phyloP scores from a whole-genome alignment of 2,329 filamentous ascomycete species.

The Coniochaeta sp. region DNA sequence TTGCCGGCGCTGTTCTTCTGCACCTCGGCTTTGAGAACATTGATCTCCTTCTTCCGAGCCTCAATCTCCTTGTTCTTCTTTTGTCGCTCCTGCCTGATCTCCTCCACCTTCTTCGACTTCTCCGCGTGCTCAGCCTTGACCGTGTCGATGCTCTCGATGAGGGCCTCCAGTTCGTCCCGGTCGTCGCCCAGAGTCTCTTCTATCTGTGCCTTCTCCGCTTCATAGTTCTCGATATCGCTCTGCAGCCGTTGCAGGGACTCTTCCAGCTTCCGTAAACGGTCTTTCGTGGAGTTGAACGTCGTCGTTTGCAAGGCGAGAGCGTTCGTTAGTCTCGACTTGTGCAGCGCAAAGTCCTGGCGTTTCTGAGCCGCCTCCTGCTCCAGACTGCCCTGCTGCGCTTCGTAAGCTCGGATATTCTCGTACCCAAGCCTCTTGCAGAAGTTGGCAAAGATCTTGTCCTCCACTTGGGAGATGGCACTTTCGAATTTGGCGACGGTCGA shows the following conservation, averaged over 20 bases:
- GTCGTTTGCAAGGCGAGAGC: constrained; percentile 51
- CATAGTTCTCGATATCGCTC: constrained; percentile 61
- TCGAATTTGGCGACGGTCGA: constrained; percentile 45
- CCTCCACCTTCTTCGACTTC: constrained; percentile 65
- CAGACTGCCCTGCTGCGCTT: constrained; percentile 84
- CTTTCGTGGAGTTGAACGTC: constrained; percentile 50
- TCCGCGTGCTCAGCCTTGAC: constrained; percentile 47
- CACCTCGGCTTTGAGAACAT: constrained; percentile 72
- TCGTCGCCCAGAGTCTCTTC: constrained; percentile 66
- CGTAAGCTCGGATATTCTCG: constrained; percentile 83
- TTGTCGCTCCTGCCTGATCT: constrained; percentile 72
- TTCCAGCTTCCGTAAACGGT: constrained; percentile 63
- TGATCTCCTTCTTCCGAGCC: constrained; percentile 62
- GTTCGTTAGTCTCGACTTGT: constrained; percentile 67
- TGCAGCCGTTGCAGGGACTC: constrained; percentile 59
- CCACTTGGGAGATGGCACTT: constrained; percentile 66
- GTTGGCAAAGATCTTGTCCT: constrained; percentile 77
- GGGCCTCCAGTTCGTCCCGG: constrained; percentile 67
- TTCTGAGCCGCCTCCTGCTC: constrained; percentile 87
- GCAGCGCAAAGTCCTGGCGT: constrained; percentile 77
- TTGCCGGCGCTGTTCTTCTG: constrained; percentile 79
- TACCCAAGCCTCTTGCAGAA: constrained; percentile 90
- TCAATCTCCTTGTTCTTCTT: constrained; percentile 83
- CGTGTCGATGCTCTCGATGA: constrained; percentile 65
- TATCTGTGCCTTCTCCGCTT: constrained; percentile 66